These are phyloP conservation scores for Fragaria ananassa DNA, from an alignment of 306 rosid species.

Conservation along the genomic window DNA sequence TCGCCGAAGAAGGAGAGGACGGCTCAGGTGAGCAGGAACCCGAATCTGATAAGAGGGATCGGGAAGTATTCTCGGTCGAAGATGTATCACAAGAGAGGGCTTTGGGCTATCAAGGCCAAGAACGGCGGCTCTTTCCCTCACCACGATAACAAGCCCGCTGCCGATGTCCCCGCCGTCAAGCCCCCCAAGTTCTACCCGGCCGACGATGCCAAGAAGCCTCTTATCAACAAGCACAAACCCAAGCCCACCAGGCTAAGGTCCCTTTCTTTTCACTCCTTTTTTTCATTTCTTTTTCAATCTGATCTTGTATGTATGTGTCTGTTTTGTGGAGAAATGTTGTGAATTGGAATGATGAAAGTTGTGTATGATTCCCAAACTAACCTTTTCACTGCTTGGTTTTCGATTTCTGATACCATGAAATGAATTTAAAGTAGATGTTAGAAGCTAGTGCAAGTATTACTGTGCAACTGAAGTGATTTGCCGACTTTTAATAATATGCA, in stretches of 20 bases:
- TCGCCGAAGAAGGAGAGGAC: constrained; percentile 5
- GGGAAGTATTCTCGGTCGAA: not conserved
- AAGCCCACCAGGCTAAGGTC: constrained; percentile 6
- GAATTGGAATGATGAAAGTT: not conserved
- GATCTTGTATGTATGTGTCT: too few species aligned
- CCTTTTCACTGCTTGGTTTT: not conserved
- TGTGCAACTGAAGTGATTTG: not conserved
- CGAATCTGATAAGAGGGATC: not conserved
- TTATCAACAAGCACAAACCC: constrained; percentile 5
- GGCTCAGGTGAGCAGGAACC: not conserved
- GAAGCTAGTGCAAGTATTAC: not conserved
- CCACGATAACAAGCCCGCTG: constrained; percentile 3
- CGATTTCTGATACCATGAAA: too few species aligned
- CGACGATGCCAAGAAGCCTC: constrained; percentile 8
- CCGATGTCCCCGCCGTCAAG: constrained; percentile 5
- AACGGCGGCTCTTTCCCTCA: constrained; percentile 5
- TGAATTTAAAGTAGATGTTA: not conserved
- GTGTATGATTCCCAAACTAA: not conserved
- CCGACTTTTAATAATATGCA: not conserved
- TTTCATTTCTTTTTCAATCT: not conserved
- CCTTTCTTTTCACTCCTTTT: not conserved
- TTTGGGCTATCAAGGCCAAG: constrained; percentile 12
- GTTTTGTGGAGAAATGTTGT: too few species aligned
- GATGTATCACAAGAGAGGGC: constrained; percentile 13
- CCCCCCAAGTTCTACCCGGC: constrained; percentile 5